A percentile compares a stretch with the other conserved stretches of the same genome.
phyloP scores from a whole-genome alignment of 2,329 filamentous ascomycete species.

The Didymella segeticola region DNA sequence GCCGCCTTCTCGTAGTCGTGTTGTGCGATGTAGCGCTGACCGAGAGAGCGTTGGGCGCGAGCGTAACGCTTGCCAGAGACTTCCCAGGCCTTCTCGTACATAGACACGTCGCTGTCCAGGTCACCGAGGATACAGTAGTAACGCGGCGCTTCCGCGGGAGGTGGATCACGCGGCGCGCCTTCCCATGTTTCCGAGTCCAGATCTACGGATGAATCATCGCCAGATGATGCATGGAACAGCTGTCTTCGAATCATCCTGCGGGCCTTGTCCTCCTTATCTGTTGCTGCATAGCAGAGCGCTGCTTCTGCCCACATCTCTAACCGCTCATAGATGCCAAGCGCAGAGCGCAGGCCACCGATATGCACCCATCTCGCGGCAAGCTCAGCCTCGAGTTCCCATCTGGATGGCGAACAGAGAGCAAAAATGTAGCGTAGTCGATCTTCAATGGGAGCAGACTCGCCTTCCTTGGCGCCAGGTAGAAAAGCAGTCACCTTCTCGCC shows the following conservation, averaged over 20 bases:
- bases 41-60: constrained; percentile 85
- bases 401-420: constrained; percentile 79
- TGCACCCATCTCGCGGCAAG: constrained; percentile 91
- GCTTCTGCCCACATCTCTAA: constrained; percentile 94
- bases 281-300: constrained; percentile 83
- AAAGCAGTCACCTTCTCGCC: constrained; percentile 71
- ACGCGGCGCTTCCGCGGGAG: constrained; percentile 82
- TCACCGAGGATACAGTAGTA: constrained; percentile 95
- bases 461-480: constrained; percentile 75
- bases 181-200: constrained; percentile 62
- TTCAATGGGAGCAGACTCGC: constrained; percentile 78
- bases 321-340: constrained; percentile 94
- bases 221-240: constrained; percentile 71
- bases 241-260: constrained; percentile 77
- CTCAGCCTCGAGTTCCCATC: constrained; percentile 95
- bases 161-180: constrained; percentile 72
- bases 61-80: constrained; percentile 82
- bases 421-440: constrained; percentile 85
- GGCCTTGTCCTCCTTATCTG: constrained; percentile 83
- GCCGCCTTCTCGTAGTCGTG: constrained; percentile 73
- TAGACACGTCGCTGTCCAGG: constrained; percentile 73
- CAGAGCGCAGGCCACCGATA: constrained; percentile 85
- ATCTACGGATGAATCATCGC: constrained; percentile 47
- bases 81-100: constrained; percentile 89
- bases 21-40: constrained; percentile 73